Conservation (phyloP, 192 early-diverging fungal genomes). For the Podila minutissima region DNA sequence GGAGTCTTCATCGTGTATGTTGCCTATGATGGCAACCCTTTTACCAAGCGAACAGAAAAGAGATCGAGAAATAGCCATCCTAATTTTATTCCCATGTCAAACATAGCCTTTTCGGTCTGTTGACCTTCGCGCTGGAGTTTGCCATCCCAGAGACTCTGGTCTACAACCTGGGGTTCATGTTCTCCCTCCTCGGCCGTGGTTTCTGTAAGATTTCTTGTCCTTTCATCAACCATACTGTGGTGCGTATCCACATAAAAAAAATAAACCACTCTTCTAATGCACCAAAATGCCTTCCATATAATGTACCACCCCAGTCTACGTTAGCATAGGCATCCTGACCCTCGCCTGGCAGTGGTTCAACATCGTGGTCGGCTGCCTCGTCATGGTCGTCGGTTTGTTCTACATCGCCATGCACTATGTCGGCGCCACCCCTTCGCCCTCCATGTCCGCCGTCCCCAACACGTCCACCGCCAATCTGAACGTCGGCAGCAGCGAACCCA, state of each 20-base stretch:
- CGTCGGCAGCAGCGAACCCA: background rate
- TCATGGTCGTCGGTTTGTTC: conserved; percentile 33
- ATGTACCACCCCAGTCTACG: background rate
- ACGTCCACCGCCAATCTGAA: background rate
- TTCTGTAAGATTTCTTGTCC: conserved; percentile 11
- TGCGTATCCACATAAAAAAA: background rate
- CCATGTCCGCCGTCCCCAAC: conserved; percentile 35
- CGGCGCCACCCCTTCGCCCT: conserved; percentile 32
- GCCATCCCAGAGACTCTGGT: conserved; percentile 23
- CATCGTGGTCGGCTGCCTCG: conserved; percentile 28
- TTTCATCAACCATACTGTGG: too few relatives aligned
- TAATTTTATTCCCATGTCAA: background rate
- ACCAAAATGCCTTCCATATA: too few relatives aligned
- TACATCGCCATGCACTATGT: conserved; percentile 35
- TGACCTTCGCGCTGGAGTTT: conserved; percentile 33
- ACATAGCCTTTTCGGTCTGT: conserved; percentile 14
- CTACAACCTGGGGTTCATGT: conserved; percentile 43
- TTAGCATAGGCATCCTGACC: conserved; percentile 21
- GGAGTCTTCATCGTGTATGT: conserved; percentile 33
- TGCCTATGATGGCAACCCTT: background rate
- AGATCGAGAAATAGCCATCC: background rate
- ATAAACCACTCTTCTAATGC: background rate
- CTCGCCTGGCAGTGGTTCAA: conserved; percentile 40
- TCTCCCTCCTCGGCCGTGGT: conserved; percentile 36
- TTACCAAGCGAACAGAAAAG: too few relatives aligned